Conservation (phyloP, 2,329 filamentous ascomycete species). For the Ophiostoma montium region DNA sequence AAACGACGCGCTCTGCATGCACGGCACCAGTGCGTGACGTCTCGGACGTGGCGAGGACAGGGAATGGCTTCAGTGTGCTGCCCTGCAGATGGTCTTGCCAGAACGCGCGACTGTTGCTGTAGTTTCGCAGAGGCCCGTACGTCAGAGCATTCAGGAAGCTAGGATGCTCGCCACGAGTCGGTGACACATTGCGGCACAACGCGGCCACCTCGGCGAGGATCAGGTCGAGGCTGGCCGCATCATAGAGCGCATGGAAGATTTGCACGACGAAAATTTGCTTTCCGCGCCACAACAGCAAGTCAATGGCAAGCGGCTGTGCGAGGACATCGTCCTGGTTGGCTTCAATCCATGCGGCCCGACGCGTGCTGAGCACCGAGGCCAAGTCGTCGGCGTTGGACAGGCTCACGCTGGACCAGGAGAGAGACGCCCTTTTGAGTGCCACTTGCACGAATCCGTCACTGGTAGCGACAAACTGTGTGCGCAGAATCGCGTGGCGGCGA, state of each 20-base stretch:
- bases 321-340: conserved; percentile 34
- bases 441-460: conserved; percentile 65
- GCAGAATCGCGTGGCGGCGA: conserved; percentile 45
- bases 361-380: conserved; percentile 20
- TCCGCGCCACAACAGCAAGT: conserved; percentile 21
- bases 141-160: conserved; percentile 52
- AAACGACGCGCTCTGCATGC: conserved; percentile 17
- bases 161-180: background rate
- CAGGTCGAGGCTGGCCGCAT: conserved; percentile 62
- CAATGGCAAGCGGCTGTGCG: conserved; percentile 36
- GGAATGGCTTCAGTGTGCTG: conserved; percentile 17
- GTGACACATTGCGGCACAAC: background rate
- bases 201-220: conserved; percentile 45
- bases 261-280: conserved; percentile 40
- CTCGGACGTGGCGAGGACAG: conserved; percentile 5
- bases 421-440: conserved; percentile 30
- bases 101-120: conserved; percentile 36
- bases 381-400: conserved; percentile 19
- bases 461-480: conserved; percentile 60
- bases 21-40: conserved; percentile 8
- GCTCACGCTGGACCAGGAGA: conserved; percentile 30
- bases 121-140: conserved; percentile 49
- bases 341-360: conserved; percentile 36
- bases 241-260: conserved; percentile 79
- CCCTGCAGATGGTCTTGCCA: conserved; percentile 47